Percentiles rank a stretch among this genome's conserved stretches.
phyloP scores from a whole-genome alignment of 768 basidiomycete genomes.

The Suillus luteus region DNA sequence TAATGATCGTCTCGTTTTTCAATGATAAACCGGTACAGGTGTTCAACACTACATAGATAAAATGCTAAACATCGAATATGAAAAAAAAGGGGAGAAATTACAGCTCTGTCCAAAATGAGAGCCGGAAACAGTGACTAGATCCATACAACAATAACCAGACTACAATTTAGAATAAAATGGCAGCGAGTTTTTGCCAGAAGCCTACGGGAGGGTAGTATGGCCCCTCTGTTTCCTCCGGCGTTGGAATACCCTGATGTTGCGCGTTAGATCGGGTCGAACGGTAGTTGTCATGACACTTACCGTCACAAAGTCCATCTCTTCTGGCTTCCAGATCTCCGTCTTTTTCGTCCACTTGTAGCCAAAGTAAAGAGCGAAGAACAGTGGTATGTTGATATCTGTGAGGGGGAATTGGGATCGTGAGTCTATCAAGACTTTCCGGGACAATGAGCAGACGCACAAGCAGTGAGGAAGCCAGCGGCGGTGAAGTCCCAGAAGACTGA shows the following conservation, averaged over 20 bases:
- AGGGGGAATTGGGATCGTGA: not conserved
- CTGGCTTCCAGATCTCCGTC: slow-evolving; percentile 47
- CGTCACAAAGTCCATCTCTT: slow-evolving; percentile 73
- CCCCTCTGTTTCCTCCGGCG: slow-evolving; percentile 16
- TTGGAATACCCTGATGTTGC: slow-evolving; percentile 13
- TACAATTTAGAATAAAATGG: slow-evolving; percentile 10
- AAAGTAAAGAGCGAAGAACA: slow-evolving; percentile 25
- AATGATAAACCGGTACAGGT: not conserved
- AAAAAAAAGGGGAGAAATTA: not conserved
- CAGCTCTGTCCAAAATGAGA: not conserved
- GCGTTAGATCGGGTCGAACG: not conserved
- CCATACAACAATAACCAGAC: slow-evolving; percentile 1
- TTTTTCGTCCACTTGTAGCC: slow-evolving; percentile 24
- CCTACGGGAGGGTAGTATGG: slow-evolving; percentile 13
- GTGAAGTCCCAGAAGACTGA: slow-evolving; percentile 64
- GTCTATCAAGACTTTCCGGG: not conserved
- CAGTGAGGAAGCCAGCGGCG: slow-evolving; percentile 50
- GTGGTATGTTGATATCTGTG: slow-evolving; percentile 36
- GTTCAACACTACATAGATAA: not conserved
- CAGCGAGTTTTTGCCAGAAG: slow-evolving; percentile 17
- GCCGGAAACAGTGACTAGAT: not conserved
- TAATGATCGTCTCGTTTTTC: not conserved
- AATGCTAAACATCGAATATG: not conserved
- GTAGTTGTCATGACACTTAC: slow-evolving; percentile 36
- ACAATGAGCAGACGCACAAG: slow-evolving; percentile 36